These are phyloP conservation scores for Aspergillus neotritici DNA, from an alignment of 2,329 filamentous ascomycete genomes.

Conservation along the genomic window DNA sequence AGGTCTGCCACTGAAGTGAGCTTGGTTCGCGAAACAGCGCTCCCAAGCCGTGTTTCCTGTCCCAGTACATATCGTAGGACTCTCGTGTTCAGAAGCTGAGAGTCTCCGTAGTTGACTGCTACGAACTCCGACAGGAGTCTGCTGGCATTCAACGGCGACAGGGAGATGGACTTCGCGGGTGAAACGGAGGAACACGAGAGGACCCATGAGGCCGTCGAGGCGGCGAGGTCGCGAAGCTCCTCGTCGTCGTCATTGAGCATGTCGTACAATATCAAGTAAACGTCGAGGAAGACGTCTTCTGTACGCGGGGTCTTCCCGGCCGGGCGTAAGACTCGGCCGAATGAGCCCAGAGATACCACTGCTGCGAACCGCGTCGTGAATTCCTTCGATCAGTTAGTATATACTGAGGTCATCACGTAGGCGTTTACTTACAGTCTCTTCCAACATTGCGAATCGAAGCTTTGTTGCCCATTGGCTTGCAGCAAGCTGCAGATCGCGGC, in stretches of 20 bases:
- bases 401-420: background rate
- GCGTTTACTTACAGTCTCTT: slow-evolving; percentile 35
- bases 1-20: slow-evolving; percentile 22
- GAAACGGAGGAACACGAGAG: slow-evolving; percentile 31
- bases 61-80: slow-evolving; percentile 37
- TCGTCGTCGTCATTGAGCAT: slow-evolving; percentile 86
- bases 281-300: slow-evolving; percentile 43
- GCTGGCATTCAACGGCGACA: slow-evolving; percentile 48
- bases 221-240: slow-evolving; percentile 67
- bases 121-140: slow-evolving; percentile 36
- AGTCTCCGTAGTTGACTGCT: slow-evolving; percentile 27
- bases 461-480: slow-evolving; percentile 30
- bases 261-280: slow-evolving; percentile 65
- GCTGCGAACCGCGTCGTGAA: slow-evolving; percentile 38
- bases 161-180: slow-evolving; percentile 23
- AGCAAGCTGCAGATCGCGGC: slow-evolving; percentile 17
- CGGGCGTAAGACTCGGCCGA: slow-evolving; percentile 40
- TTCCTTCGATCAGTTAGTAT: slow-evolving; percentile 24
- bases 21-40: slow-evolving; percentile 8
- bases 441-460: slow-evolving; percentile 35
- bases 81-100: slow-evolving; percentile 28
- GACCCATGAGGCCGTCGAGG: slow-evolving; percentile 33
- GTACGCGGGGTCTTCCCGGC: slow-evolving; percentile 15
- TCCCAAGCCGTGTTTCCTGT: slow-evolving; percentile 22
- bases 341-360: slow-evolving; percentile 29